Conservation (phyloP, 2,329 filamentous ascomycete genomes). For the Corinectria fuckeliana region DNA sequence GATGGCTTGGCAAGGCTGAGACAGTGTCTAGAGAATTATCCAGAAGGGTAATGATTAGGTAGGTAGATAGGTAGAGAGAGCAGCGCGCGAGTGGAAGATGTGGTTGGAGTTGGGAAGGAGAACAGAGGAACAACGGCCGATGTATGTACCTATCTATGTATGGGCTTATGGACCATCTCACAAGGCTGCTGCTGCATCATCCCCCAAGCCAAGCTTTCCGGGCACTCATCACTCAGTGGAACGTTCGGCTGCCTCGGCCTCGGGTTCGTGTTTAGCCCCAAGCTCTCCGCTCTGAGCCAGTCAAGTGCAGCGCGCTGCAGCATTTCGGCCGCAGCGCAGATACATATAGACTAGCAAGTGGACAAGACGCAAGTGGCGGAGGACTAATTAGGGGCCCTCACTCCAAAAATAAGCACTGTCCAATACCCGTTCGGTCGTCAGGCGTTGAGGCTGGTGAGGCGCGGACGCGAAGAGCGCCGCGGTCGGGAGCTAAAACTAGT, state of each 20-base stretch:
- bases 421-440: no score
- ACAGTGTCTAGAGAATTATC: constrained; percentile 3
- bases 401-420: constrained; percentile 31
- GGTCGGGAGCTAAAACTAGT: no score
- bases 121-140: neutral
- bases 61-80: neutral
- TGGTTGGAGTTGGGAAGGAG: neutral
- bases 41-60: no score
- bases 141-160: constrained; percentile 1
- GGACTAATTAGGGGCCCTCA: neutral
- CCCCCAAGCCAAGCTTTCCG: no score
- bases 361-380: constrained; percentile 35
- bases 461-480: no score
- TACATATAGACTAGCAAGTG: no score
- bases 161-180: constrained; percentile 5
- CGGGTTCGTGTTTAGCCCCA: constrained; percentile 6
- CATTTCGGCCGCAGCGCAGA: no score
- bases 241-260: constrained; percentile 16
- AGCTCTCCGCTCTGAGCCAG: neutral
- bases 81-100: neutral
- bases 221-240: neutral
- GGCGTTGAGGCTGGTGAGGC: no score
- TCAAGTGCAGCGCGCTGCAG: neutral
- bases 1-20: constrained; percentile 18
- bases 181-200: constrained; percentile 10